Conservation (phyloP, 306 rosid genomes). For the Lablab purpureus region DNA sequence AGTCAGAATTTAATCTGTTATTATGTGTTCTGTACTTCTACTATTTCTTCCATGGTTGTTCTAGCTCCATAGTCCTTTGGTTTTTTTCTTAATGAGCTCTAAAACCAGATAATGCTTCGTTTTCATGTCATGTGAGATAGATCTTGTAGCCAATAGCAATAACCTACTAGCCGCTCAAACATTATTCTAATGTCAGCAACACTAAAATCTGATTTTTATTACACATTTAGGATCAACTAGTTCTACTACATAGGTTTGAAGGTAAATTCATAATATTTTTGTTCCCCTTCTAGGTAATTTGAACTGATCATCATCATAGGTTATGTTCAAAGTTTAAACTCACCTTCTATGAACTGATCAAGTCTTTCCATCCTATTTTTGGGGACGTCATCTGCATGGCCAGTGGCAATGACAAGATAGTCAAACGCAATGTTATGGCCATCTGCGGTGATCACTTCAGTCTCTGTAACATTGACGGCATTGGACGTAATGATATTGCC, state of each 20-base stretch:
- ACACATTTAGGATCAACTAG: not conserved
- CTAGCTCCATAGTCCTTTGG: not conserved
- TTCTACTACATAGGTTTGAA: not conserved
- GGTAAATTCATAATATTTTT: not conserved
- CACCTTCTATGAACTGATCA: constrained; percentile 62
- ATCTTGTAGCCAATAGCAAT: constrained; percentile 6
- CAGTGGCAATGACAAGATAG: constrained; percentile 77
- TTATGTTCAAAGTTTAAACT: constrained; percentile 14
- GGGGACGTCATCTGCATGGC: constrained; percentile 64
- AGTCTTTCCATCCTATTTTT: constrained; percentile 59
- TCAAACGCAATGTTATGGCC: constrained; percentile 63
- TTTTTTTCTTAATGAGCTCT: not conserved
- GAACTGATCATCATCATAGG: not conserved
- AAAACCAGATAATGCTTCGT: constrained; percentile 22
- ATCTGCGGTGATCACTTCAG: constrained; percentile 66
- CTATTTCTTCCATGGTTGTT: not conserved
- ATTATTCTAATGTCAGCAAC: not conserved
- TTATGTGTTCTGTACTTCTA: not conserved
- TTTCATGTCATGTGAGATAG: constrained; percentile 1
- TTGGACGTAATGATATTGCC: constrained; percentile 56
- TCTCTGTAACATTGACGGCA: constrained; percentile 61
- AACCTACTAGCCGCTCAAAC: constrained; percentile 16
- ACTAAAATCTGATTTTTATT: not conserved
- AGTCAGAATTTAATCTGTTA: not conserved
- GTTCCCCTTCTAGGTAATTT: not conserved